phyloP scores from a whole-genome alignment of 2,329 filamentous ascomycete species.

The Exophiala calicioides region DNA sequence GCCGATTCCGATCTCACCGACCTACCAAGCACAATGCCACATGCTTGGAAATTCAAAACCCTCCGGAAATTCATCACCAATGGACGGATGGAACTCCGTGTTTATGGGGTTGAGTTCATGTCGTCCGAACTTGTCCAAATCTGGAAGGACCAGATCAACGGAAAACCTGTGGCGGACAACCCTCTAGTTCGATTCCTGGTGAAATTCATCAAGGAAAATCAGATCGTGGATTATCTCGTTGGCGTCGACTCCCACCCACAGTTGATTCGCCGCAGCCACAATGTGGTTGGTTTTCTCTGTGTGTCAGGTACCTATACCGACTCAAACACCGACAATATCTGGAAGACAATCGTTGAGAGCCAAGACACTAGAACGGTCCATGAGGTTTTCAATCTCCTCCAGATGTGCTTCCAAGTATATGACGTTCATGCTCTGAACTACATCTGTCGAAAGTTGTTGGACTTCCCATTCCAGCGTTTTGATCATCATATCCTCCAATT shows the following conservation, averaged over 20 bases:
- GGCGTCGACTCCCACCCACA: constrained; percentile 91
- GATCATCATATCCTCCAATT: constrained; percentile 63
- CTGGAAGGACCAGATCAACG: constrained; percentile 58
- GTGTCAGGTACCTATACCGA: constrained; percentile 73
- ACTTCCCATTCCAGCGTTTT: constrained; percentile 64
- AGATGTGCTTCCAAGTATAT: constrained; percentile 49
- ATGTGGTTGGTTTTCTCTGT: constrained; percentile 83
- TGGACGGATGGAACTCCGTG: constrained; percentile 86
- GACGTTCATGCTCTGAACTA: constrained; percentile 53
- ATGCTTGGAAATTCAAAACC: constrained; percentile 68
- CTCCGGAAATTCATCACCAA: constrained; percentile 74
- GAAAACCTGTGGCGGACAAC: constrained; percentile 40
- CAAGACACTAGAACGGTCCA: constrained; percentile 84
- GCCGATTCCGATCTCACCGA: constrained; percentile 31
- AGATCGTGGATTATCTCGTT: constrained; percentile 81
- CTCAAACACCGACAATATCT: constrained; percentile 75
- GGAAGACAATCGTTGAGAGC: constrained; percentile 77
- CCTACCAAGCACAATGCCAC: constrained; percentile 40
- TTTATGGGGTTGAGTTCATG: constrained; percentile 74
- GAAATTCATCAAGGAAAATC: constrained; percentile 66
- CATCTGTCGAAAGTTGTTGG: constrained; percentile 69
- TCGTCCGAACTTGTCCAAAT: constrained; percentile 67
- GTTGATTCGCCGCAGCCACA: constrained; percentile 75
- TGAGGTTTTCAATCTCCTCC: constrained; percentile 71
- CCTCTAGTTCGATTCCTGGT: constrained; percentile 68